Evolutionary conservation across 2,329 filamentous ascomycete species (phyloP).

Genomic region (Botrytis pseudocinerea): DNA sequence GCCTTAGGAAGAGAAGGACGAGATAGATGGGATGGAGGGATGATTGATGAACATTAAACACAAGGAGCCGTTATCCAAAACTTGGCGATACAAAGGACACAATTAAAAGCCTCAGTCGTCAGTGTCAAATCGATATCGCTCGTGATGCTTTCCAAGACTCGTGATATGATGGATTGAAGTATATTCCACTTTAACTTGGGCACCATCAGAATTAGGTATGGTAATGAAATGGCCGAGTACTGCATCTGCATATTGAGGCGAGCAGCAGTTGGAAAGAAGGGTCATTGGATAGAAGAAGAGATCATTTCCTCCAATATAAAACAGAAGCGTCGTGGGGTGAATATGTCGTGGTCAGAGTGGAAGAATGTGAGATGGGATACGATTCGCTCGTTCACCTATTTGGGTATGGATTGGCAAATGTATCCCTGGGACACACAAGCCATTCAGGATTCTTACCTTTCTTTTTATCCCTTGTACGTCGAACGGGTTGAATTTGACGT

Average conservation of each 20-base stretch:
- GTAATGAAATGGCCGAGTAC: not conserved
- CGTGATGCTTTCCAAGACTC: not conserved
- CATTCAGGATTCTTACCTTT: conserved; percentile 14
- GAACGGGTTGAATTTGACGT: not conserved
- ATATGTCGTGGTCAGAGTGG: conserved; percentile 3
- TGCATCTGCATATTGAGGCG: not conserved
- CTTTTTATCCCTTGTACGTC: not conserved
- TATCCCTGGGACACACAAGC: conserved; percentile 14
- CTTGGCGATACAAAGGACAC: not conserved
- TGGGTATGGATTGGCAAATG: conserved; percentile 9
- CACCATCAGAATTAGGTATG: not conserved
- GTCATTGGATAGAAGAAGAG: not conserved
- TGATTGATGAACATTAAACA: not conserved
- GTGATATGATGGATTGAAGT: conserved; percentile 7
- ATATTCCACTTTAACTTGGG: not conserved
- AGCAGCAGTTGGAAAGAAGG: not conserved
- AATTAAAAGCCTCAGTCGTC: conserved; percentile 1
- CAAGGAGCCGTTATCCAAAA: not conserved
- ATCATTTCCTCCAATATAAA: conserved; percentile 12
- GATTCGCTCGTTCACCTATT: not conserved
- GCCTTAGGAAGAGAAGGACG: not conserved
- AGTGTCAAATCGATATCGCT: not conserved
- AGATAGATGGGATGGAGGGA: conserved; percentile 2
- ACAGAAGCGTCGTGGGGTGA: not conserved
- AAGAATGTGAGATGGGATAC: conserved; percentile 4